phyloP scores from a whole-genome alignment of 73 alveolate species.

The Paramecium primaurelia region DNA sequence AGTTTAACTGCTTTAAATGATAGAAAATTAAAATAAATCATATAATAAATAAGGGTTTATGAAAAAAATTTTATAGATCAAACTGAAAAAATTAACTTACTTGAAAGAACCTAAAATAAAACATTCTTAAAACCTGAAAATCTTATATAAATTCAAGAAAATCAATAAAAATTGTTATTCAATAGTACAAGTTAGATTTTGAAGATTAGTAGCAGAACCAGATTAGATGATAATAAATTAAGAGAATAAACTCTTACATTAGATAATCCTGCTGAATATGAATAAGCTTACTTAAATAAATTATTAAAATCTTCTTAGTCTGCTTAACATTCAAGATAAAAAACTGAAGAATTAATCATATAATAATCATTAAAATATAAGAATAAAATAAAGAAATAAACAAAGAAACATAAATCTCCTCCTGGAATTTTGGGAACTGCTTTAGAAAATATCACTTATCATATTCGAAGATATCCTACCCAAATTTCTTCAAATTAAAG shows the following conservation, averaged over 20 bases:
- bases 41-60: conserved; percentile 4
- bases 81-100: background rate
- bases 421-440: background rate
- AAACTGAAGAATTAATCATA: background rate
- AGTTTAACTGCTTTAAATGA: background rate
- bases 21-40: background rate
- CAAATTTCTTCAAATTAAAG: background rate
- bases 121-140: background rate
- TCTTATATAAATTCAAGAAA: background rate
- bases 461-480: background rate
- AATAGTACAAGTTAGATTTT: background rate
- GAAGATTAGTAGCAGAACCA: conserved; percentile 1
- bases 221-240: background rate
- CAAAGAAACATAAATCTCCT: background rate
- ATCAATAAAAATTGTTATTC: background rate
- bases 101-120: conserved; percentile 19
- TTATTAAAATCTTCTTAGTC: background rate
- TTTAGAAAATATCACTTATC: background rate
- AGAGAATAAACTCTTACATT: background rate
- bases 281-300: background rate
- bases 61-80: conserved; percentile 38
- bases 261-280: background rate
- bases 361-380: background rate
- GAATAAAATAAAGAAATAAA: background rate
- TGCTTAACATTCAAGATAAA: conserved; percentile 3